Base-by-base conservation (phyloP, 108 stramenopile species). In the Pseudonitzschia pungens region DNA sequence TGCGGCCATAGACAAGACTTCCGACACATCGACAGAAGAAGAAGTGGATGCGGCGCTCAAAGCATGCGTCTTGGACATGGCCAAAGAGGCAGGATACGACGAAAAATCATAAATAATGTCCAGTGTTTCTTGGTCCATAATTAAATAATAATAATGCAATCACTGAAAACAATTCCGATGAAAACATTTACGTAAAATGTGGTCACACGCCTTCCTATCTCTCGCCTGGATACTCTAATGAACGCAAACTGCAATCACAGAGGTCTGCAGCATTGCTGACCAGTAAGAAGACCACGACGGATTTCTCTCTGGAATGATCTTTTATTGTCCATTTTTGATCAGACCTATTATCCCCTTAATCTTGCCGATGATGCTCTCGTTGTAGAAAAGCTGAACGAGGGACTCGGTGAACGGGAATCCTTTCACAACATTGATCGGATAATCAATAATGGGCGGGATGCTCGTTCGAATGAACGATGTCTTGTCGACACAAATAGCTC, bases 401-500 rank as follows among this genome's bases (percentile, higher is more conserved):
- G 85, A 79, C 53, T 81, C 83, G 15, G 86, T 83, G 78, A 95
- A 94, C 6, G 77, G 81, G 74, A 92, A 84, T 28, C 92, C 92
- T 69, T 87, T 81, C 31, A 68, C 68, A 27, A 75, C 80, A 72
- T 93, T 69, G 81, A 95, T 91, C n/a, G 96, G 92, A 72, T 95
- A 93, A 58, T 93, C 82, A 63, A 96, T 87, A 14, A 89, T 78
- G 8, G 80, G 66, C 10, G 99, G 99, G 70, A 99, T 97, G 16
- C 87, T 77, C 4, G 97, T 99, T 69, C 84, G 91, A 68, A 97
- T 79, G 18, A 71, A 68, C 43, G 78, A 83, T 62, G 98, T 84
- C 21, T 85, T 78, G 84, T 99, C 99, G 27, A 86, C 81, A 44
- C 89, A 87, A 60, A 97, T 91, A 40, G 92, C 85, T 42, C 97